Conservation (phyloP, 164 flowering plant genomes). For the Annona squamosa region DNA sequence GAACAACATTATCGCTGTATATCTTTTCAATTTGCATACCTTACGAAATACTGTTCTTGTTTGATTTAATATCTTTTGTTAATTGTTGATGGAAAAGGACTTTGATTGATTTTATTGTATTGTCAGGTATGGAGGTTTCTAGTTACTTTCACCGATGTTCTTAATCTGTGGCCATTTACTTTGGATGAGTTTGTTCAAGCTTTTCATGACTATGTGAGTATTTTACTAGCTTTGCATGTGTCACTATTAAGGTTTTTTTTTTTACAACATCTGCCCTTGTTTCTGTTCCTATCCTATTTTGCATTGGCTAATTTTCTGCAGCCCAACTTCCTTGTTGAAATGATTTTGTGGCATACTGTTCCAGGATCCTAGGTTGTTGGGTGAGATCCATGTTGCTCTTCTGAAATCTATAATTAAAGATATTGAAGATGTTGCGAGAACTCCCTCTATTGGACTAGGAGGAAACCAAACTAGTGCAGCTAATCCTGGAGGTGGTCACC, state of each 20-base stretch:
- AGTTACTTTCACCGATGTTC: slow-evolving; percentile 85
- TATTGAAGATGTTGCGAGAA: slow-evolving; percentile 89
- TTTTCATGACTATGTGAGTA: slow-evolving; percentile 84
- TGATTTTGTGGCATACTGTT: slow-evolving; percentile 5
- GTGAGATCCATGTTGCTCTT: slow-evolving; percentile 80
- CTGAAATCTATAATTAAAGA: slow-evolving; percentile 71
- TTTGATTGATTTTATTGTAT: slow-evolving; percentile 1
- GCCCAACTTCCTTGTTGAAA: neutral
- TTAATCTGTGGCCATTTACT: slow-evolving; percentile 90
- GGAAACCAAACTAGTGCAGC: slow-evolving; percentile 55
- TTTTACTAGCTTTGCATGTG: neutral
- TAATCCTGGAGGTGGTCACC: slow-evolving; percentile 92
- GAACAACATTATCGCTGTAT: neutral
- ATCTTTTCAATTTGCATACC: no score
- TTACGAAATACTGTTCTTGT: no score
- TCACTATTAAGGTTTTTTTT: neutral
- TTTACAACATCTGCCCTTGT: neutral
- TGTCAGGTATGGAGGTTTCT: slow-evolving; percentile 84
- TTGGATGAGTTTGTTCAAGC: slow-evolving; percentile 92
- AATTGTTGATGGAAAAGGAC: neutral
- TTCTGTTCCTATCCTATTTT: no score
- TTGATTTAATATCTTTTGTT: neutral
- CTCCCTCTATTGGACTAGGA: slow-evolving; percentile 60
- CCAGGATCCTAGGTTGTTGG: slow-evolving; percentile 78
- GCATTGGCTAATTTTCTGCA: neutral